These are phyloP conservation scores for Pythium dissotocum DNA, from an alignment of 352 stramenopile genomes.

Conservation along the genomic window DNA sequence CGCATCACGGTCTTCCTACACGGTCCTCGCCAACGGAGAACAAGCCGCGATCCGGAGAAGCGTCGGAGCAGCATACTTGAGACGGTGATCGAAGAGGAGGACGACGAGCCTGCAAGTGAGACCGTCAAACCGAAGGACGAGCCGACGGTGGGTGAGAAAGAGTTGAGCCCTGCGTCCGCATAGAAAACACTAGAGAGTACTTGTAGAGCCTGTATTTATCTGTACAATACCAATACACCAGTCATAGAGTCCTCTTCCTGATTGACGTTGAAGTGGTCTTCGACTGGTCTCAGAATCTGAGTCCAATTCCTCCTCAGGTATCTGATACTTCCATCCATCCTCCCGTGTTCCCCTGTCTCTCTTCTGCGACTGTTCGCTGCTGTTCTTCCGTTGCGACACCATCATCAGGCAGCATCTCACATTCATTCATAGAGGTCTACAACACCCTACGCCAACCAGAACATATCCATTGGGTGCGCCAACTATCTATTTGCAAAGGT, in stretches of 20 bases:
- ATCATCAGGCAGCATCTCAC: neutral
- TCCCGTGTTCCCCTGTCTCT: neutral
- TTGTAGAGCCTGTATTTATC: neutral
- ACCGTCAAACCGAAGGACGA: neutral
- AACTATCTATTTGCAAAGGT: neutral
- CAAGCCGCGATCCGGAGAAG: neutral
- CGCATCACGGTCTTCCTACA: neutral
- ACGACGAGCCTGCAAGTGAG: neutral
- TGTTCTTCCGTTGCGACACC: neutral
- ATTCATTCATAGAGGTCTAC: conserved; percentile 3
- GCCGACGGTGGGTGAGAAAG: too few species aligned
- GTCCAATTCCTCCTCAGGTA: neutral
- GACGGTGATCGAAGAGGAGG: neutral
- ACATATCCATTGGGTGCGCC: too few species aligned
- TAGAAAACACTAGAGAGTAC: too few species aligned
- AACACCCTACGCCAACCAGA: neutral
- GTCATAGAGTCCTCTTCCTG: too few species aligned
- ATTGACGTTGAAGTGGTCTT: neutral
- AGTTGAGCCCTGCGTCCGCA: too few species aligned
- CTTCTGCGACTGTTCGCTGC: neutral
- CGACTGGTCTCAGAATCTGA: neutral
- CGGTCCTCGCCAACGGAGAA: neutral
- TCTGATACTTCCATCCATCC: neutral
- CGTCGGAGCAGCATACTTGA: neutral
- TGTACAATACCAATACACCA: neutral